Evolutionary conservation across 257 asterid genomes (phyloP), one percentile per base, ranked within the genome.

Genomic region (Voacanga thouarsii): DNA sequence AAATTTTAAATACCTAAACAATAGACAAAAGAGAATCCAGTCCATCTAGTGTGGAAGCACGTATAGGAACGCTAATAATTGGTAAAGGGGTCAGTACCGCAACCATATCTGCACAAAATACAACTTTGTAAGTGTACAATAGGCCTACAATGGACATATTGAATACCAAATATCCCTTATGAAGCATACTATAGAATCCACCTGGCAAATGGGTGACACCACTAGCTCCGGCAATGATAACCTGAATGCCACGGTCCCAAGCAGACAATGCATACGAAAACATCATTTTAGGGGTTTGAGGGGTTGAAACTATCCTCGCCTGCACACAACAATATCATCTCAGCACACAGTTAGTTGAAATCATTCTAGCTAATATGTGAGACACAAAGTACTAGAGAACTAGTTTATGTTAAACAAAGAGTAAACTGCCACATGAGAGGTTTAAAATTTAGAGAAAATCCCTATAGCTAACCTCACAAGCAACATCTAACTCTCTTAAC

Each of bases 141-240:
- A 45, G 72, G 44, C 3, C 6, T 53, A 51, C 19, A 64, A 47
- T n/a, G n/a, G n/a, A n/a, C n/a, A n/a, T 55, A 24, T 30, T 68
- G 30, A 15, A 7, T 14, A 10, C 12, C 4, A 11, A 57, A 5
- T 33, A 19, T 24, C n/a, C 0, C 23, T 19, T 23, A 7, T 30
- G 14, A 45, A 71, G 26, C 45, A 60, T 51, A 43, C 45, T 28
- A n/a, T 49, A 72, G 72, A 21, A 80, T 55, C 60, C 39, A 91
- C 97, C 98, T 85, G 99, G 99, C 88, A 95, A 88, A 88, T 95
- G 99, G 71, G 99, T 98, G 4, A 98, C 99, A 78, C 99, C 99
- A 78, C 99, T 98, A 78, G 99, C 99, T 75, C 98, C 99, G 28
- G 99, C 98, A 83, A 95, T 91, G 68, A 95, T 95, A 44, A 95